These are phyloP conservation scores for Xylaria sp. DNA, from an alignment of 2,329 filamentous ascomycete species.

Conservation along the genomic window DNA sequence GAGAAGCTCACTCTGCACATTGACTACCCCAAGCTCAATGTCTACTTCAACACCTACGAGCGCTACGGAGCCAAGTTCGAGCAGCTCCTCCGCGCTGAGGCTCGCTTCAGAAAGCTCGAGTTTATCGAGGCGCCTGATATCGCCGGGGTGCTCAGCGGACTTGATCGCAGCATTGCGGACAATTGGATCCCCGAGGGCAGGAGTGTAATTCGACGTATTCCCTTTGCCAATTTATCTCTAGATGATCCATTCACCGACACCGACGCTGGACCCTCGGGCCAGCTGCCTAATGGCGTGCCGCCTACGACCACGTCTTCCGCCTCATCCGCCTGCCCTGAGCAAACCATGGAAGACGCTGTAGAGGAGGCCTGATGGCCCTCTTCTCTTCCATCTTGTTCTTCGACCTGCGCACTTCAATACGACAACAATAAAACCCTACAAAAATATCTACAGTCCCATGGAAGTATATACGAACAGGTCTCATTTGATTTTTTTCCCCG, in stretches of 20 bases:
- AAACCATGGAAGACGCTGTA: background rate
- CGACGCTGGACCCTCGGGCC: no score
- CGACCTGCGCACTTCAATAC: background rate
- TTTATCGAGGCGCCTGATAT: background rate
- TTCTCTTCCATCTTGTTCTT: background rate
- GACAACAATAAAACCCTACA: background rate
- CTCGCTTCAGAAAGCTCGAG: slow-evolving; percentile 7
- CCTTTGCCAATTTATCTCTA: background rate
- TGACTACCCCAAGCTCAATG: slow-evolving; percentile 2
- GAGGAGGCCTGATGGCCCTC: background rate
- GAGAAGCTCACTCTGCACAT: slow-evolving; percentile 15
- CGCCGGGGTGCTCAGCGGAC: no score
- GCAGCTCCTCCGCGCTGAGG: slow-evolving; percentile 9
- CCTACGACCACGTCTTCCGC: background rate
- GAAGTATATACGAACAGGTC: background rate
- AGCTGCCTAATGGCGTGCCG: no score
- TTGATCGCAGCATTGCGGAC: background rate
- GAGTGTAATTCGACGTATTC: background rate
- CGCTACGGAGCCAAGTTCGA: slow-evolving; percentile 31
- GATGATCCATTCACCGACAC: no score
- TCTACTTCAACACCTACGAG: slow-evolving; percentile 28
- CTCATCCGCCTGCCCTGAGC: background rate
- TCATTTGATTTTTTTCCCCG: background rate
- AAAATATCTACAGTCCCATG: background rate
- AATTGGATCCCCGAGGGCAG: background rate